A percentile compares a stretch with the other conserved stretches of the same genome.
Conservation (phyloP, 2,329 filamentous ascomycete species). For the Aspergillus piperis region DNA sequence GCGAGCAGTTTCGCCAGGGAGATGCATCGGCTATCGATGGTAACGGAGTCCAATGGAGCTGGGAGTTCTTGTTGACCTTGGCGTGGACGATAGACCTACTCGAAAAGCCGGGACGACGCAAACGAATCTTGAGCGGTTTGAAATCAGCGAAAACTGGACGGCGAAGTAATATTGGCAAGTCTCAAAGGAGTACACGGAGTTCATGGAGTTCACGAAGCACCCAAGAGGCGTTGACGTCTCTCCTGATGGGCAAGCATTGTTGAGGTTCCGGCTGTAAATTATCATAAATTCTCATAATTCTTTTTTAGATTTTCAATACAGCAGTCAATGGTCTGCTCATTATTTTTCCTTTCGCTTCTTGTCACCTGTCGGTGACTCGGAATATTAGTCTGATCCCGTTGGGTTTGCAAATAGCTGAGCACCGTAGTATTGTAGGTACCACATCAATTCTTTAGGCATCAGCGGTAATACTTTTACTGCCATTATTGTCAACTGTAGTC, state of each 20-base stretch:
- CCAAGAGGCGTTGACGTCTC: slow-evolving; percentile 33
- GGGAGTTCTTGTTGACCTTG: slow-evolving; percentile 51
- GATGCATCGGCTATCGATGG: slow-evolving; percentile 36
- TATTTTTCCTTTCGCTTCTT: not conserved
- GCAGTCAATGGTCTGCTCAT: not conserved
- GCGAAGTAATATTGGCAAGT: slow-evolving; percentile 38
- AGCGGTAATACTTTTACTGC: not conserved
- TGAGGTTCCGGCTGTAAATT: slow-evolving; percentile 30
- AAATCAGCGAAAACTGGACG: slow-evolving; percentile 34
- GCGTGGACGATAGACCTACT: slow-evolving; percentile 49
- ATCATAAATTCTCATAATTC: not conserved
- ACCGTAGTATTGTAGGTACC: not conserved
- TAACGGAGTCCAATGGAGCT: slow-evolving; percentile 36
- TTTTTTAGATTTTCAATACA: not conserved
- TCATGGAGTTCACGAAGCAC: slow-evolving; percentile 39
- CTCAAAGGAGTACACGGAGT: slow-evolving; percentile 41
- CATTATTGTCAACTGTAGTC: not conserved
- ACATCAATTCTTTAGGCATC: not conserved
- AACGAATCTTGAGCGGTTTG: slow-evolving; percentile 29
- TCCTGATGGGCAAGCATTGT: slow-evolving; percentile 33
- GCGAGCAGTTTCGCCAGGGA: slow-evolving; percentile 41
- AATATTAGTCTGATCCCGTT: not conserved
- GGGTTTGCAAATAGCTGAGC: not conserved
- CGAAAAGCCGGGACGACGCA: slow-evolving; percentile 37
- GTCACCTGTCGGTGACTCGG: no score